phyloP scores from a whole-genome alignment of 2,329 filamentous ascomycete species.

The Bipolaris gigantea region DNA sequence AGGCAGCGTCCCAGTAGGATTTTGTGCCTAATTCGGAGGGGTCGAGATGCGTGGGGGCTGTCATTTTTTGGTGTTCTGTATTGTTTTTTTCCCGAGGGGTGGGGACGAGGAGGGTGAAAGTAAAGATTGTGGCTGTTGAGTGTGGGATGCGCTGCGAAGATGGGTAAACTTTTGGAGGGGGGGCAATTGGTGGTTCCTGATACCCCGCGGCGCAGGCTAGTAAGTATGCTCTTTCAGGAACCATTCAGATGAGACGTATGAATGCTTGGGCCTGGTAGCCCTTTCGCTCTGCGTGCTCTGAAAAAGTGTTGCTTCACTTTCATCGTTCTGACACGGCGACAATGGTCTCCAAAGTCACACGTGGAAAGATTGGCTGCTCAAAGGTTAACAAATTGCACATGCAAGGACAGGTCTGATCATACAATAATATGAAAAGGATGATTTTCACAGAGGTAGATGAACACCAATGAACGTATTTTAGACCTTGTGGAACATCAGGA shows the following conservation, averaged over 20 bases:
- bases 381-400: too few relatives aligned
- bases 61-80: slow-evolving; percentile 12
- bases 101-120: not conserved
- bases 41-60: slow-evolving; percentile 55
- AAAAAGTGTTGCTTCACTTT: too few relatives aligned
- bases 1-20: slow-evolving; percentile 65
- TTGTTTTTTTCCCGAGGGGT: too few relatives aligned
- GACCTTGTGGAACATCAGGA: too few relatives aligned
- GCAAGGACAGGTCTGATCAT: too few relatives aligned
- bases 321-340: too few relatives aligned
- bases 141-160: not conserved
- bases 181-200: not conserved
- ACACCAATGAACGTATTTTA: too few relatives aligned
- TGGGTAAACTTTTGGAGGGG: not conserved
- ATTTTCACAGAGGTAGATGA: too few relatives aligned
- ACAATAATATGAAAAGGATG: too few relatives aligned
- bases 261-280: not conserved
- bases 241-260: not conserved
- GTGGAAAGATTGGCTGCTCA: too few relatives aligned
- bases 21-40: slow-evolving; percentile 84
- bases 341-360: too few relatives aligned
- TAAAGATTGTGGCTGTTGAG: not conserved
- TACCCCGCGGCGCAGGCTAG: not conserved
- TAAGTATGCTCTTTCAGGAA: not conserved
- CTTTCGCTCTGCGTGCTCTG: too few relatives aligned